phyloP scores from a whole-genome alignment of 1,284 basidiomycete species.

The Leccinum pallidistipes region DNA sequence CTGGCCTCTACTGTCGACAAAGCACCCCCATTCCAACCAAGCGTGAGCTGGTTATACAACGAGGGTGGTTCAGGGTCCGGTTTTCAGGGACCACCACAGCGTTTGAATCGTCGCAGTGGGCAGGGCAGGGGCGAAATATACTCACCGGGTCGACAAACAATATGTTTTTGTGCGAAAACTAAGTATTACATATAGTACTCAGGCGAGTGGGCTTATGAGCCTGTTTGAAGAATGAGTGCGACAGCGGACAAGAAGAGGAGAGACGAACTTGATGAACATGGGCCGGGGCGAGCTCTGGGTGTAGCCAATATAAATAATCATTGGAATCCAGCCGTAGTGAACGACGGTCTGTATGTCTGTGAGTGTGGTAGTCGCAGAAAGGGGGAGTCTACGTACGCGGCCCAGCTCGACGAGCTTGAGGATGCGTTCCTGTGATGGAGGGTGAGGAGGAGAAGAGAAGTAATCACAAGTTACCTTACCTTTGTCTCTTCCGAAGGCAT shows the following conservation, averaged over 20 bases:
- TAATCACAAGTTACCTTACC: constrained; percentile 43
- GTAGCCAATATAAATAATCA: constrained; percentile 93
- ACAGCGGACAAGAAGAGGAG: not conserved
- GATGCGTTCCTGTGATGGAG: constrained; percentile 65
- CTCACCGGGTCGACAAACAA: constrained; percentile 14
- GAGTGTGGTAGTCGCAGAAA: not conserved
- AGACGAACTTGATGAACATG: constrained; percentile 86
- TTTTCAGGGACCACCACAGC: constrained; percentile 60
- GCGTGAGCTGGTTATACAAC: constrained; percentile 46
- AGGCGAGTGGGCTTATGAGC: constrained; percentile 88
- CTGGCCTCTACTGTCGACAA: constrained; percentile 75
- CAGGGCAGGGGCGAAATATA: not conserved
- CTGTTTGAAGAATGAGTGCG: constrained; percentile 41
- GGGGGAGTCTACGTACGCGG: constrained; percentile 57
- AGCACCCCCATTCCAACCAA: constrained; percentile 50
- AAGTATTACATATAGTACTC: constrained; percentile 30
- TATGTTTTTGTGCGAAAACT: not conserved
- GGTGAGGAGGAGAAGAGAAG: not conserved
- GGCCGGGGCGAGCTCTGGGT: constrained; percentile 87
- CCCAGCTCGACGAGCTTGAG: constrained; percentile 75
- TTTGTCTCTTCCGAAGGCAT: constrained; percentile 89
- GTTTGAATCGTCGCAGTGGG: constrained; percentile 56
- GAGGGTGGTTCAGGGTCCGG: constrained; percentile 39
- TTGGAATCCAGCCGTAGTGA: constrained; percentile 92
- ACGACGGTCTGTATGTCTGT: constrained; percentile 64